Evolutionary conservation across 2,329 filamentous ascomycete species (phyloP), one percentile per base, ranked within the genome.

Genomic region (Herpotrichia juniperi): DNA sequence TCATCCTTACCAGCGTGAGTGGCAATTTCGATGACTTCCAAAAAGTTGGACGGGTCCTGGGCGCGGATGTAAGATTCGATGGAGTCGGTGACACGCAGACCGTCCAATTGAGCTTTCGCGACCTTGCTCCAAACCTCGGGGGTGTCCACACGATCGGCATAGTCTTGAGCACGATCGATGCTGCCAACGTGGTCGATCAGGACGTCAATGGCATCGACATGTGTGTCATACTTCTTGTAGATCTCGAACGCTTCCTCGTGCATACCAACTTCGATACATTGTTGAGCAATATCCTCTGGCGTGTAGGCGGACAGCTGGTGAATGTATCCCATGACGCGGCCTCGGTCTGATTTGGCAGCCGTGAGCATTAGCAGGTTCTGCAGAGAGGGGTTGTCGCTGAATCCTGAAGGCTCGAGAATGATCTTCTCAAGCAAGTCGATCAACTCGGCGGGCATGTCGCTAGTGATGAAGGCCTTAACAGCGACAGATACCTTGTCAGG

Each of bases 361-460:
- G 94, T 99, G 68, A 97, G 88, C 81, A 99, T 91, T 56, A 99
- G 85, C 54, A 99, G 79, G 76, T 99, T 99, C 77, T 99, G 96
- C 51, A 99, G 82, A 73, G 91, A 97, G 68, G 91, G 86, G 76
- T 99, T 99, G 78, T 99, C 96, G 67, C 91, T 97, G 82, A 99
- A 99, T 4, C 91, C 91, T 4, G 93, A 96, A n/a, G 94, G 96
- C 81, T 99, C 94, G n/a, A 99, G 81, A 26, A 99, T 93, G 62
- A 99, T 99, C 86, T 97, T 99, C 82, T 99, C 96, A 16, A 99
- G 84, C 31, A 99, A 85, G 75, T 99, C 96, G 66, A 99, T 97
- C 46, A 99, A 84, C 79, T 99, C 94, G 4, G 88, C 87, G 8
- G 94, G 94, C 61, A 99, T 82, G 69, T 99, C 94, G 50, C 90